phyloP scores from a whole-genome alignment of 768 basidiomycete species.

The Pleurotus djamor region DNA sequence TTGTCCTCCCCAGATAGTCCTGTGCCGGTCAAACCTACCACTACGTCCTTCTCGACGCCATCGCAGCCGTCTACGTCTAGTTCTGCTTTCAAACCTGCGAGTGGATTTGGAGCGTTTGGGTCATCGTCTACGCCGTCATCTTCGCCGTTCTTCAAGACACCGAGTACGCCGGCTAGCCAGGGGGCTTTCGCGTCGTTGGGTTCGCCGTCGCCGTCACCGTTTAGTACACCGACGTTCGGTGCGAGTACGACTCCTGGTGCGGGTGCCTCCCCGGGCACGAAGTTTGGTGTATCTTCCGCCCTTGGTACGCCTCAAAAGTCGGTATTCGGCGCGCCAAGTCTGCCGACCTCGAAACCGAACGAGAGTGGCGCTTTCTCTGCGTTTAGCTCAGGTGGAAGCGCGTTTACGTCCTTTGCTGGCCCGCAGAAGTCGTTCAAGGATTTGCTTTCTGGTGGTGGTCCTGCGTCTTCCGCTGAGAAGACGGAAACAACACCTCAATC shows the following conservation, averaged over 20 bases:
- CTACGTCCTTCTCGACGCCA: neutral
- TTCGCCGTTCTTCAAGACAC: conserved; percentile 55
- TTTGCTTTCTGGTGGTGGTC: conserved; percentile 43
- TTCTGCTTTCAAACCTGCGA: conserved; percentile 33
- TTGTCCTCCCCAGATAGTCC: conserved; percentile 3
- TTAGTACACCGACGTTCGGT: conserved; percentile 31
- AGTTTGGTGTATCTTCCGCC: conserved; percentile 37
- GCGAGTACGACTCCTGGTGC: conserved; percentile 28
- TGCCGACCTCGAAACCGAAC: neutral
- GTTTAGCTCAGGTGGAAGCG: conserved; percentile 1
- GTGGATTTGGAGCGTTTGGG: conserved; percentile 49
- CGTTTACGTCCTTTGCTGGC: conserved; percentile 15
- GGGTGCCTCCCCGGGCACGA: conserved; percentile 18
- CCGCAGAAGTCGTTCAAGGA: conserved; percentile 59
- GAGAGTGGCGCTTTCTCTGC: conserved; percentile 6
- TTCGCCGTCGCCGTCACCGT: conserved; percentile 13
- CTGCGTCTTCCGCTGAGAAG: conserved; percentile 20
- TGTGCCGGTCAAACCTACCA: neutral
- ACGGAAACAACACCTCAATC: neutral
- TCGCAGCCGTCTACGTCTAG: neutral
- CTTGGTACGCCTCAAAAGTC: conserved; percentile 12
- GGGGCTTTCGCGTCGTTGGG: conserved; percentile 30
- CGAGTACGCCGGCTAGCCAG: conserved; percentile 25
- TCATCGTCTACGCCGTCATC: conserved; percentile 31
- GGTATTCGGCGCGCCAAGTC: too few relatives aligned